Base-by-base conservation (phyloP, 805 yeast genomes). In the Nakazawaea wyomingensis region DNA sequence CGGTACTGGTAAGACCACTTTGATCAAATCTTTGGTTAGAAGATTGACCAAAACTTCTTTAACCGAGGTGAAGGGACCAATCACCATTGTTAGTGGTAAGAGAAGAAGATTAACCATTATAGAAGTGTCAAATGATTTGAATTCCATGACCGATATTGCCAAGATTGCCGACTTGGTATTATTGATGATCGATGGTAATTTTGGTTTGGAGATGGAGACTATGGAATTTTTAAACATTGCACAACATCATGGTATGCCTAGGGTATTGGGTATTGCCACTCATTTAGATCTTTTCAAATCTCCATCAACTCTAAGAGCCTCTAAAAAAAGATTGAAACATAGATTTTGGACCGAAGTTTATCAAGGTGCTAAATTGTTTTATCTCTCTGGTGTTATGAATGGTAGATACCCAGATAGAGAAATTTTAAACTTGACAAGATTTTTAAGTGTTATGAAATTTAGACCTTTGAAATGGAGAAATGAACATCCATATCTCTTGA, bases 391-490 rank as follows among this genome's bases (percentile, higher is more conserved):
- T 56, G 97, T 93, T 37, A 75, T 93, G 41, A 95, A 93, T 57
- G 99, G 99, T 33, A 78, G 99, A 59, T 93, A 93, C 59, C 99
- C 99, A 2, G 99, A 93, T 62, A 74, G 99, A 54, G 99, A 93
- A 61, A 85, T 93, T 48, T 69, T 93, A 48, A 93, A 93, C 57
- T 72, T 93, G 54, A 83, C 95, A 3, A 73, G 99, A 52, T 93
- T 95, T 60, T 85, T 93, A 43, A 82, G 95, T 5, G 97, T 91
- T 36, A 91, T 95, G 98, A 93, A 95, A 62, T 95, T 95, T 65
- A 78, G 99, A 57, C 99, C 99, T n/a, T 71, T 95, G 54, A 93
- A 93, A 62, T 93, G 99, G 99, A 80, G 99, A 68, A 93, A 91
- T 60, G 98, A 93, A 68, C 99, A 93, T 68, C 96, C 98, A 4